A percentile compares a stretch with the other conserved stretches of the same genome.
These are phyloP conservation scores for Madurella mycetomatis DNA, from an alignment of 2,329 filamentous ascomycete genomes.

Conservation along the genomic window DNA sequence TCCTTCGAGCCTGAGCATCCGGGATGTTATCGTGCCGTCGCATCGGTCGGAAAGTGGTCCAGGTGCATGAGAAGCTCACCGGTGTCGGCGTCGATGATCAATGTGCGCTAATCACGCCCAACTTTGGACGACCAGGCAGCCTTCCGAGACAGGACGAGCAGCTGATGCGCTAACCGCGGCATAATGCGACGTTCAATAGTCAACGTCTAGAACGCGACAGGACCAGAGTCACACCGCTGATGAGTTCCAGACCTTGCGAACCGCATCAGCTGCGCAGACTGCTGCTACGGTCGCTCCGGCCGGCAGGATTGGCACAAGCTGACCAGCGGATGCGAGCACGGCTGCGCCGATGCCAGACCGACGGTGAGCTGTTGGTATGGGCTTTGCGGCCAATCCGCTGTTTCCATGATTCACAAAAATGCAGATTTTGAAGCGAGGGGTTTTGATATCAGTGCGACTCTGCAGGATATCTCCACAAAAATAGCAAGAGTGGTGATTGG, in stretches of 20 bases:
- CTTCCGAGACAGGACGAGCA: neutral
- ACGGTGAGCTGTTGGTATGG: constrained; percentile 8
- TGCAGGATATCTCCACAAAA: constrained; percentile 7
- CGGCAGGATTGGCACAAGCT: neutral
- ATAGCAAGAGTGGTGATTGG: neutral
- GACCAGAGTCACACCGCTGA: neutral
- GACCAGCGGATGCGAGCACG: no score
- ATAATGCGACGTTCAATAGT: neutral
- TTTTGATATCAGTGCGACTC: neutral
- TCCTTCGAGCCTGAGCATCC: neutral
- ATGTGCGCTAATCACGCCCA: neutral
- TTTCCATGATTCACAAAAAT: constrained; percentile 17
- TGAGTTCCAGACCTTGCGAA: neutral
- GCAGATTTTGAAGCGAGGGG: constrained; percentile 3
- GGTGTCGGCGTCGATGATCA: no score
- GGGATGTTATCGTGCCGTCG: neutral
- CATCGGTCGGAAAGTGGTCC: neutral
- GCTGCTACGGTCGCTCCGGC: no score
- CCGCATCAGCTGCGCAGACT: neutral
- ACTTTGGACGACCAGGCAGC: no score
- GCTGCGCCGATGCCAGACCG: constrained; percentile 1
- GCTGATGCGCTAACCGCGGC: neutral
- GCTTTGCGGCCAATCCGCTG: constrained; percentile 10
- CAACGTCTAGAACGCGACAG: neutral
- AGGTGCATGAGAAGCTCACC: neutral